These are phyloP conservation scores for Neurospora pannonica DNA, from an alignment of 495 filamentous ascomycete species.

Conservation along the genomic window DNA sequence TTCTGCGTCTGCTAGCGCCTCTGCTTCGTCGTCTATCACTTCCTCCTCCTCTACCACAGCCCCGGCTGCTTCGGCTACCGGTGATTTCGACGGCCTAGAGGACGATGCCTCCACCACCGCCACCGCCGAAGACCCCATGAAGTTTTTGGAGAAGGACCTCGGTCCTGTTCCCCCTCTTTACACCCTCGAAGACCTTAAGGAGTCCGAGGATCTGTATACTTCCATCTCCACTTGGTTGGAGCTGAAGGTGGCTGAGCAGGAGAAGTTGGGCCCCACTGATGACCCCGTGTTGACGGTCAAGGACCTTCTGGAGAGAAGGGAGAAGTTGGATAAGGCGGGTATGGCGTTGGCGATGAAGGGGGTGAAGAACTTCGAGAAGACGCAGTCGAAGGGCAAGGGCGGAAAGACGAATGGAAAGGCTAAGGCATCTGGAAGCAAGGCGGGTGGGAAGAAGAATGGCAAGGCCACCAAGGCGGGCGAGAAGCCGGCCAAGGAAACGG, in stretches of 20 bases:
- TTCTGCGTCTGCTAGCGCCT: slow-evolving; percentile 30
- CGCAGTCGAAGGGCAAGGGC: slow-evolving; percentile 31
- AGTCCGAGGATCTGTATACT: slow-evolving; percentile 38
- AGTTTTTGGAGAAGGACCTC: slow-evolving; percentile 28
- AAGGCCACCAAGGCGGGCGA: slow-evolving; percentile 23
- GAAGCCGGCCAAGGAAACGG: slow-evolving; percentile 30
- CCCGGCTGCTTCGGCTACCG: slow-evolving; percentile 27
- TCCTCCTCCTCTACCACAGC: slow-evolving; percentile 24
- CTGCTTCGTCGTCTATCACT: slow-evolving; percentile 11
- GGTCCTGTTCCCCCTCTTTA: slow-evolving; percentile 46
- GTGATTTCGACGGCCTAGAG: slow-evolving; percentile 56
- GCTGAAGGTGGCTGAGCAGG: slow-evolving; percentile 55
- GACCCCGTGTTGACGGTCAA: slow-evolving; percentile 60
- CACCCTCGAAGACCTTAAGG: slow-evolving; percentile 51
- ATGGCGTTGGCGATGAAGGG: slow-evolving; percentile 65
- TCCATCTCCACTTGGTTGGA: slow-evolving; percentile 55
- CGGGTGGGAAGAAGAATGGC: slow-evolving; percentile 27
- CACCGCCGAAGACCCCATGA: slow-evolving; percentile 26
- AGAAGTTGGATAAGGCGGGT: slow-evolving; percentile 54
- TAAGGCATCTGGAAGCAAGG: slow-evolving; percentile 27
- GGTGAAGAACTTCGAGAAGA: slow-evolving; percentile 47
- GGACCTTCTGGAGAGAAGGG: slow-evolving; percentile 52
- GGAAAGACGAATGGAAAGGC: slow-evolving; percentile 32
- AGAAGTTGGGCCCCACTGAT: slow-evolving; percentile 54
- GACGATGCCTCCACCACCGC: slow-evolving; percentile 39